Evolutionary conservation across 1,139 yeast species (phyloP), one percentile per base, ranked within the genome.

Genomic region (Kodamaea arcana): DNA sequence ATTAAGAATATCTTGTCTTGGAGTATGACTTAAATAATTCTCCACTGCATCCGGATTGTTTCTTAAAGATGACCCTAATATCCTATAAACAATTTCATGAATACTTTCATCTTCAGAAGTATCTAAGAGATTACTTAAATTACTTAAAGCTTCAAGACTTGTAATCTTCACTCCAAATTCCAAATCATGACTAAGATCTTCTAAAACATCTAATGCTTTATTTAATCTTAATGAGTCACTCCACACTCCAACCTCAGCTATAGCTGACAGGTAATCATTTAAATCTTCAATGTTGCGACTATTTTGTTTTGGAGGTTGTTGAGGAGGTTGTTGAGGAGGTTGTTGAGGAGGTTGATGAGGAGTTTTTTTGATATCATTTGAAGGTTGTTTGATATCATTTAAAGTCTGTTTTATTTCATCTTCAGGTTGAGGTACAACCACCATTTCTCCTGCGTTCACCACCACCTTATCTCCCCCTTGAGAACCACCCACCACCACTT

Each of bases 21-120:
- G 31, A 11, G 46, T 36, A 30, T 45, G 33, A 27, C 33, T 32
- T 32, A 51, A 50, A 35, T 42, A 56, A 28, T 55, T 56, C 8
- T 60, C 54, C 11, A 78, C 59, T 0, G 95, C 90, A 2, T 72
- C 75, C 0, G 80, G 80, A 50, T 87, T 87, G 52, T 87, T 87
- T 48, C 95, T 70, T 34, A 86, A 62, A 3, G 81, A 57, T 7
- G 81, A 65, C 0, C 78, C 75, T 45, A 81, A 62, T 29, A 79
- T 62, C 44, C 83, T 59, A 27, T 72, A 66, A 1, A 69, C 47
- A 33, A 68, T 50, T 40, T 81, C 86, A 34, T 60, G 61, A 8
- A 69, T 42, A 15, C 36, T 27, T 2, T 32, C 39, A 13, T 42
- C 37, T 2, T 38, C 29, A 4, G 37, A 39, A 3, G 33, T 15